Evolutionary conservation across 1,284 basidiomycete genomes (phyloP).

Genomic region (Trichosporon sp.): DNA sequence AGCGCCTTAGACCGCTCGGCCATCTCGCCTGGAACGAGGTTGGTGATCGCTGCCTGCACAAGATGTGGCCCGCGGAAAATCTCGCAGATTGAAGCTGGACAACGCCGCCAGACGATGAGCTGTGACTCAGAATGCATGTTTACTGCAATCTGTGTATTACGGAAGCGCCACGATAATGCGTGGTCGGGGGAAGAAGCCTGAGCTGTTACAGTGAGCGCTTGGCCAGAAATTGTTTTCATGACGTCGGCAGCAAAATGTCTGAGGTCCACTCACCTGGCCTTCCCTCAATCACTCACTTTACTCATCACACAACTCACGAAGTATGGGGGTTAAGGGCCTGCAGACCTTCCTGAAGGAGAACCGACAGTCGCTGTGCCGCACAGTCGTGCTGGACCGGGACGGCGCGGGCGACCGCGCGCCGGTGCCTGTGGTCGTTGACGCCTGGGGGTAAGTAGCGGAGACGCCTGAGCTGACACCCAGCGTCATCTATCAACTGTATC

Average conservation of each 20-base stretch:
- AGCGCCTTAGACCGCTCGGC: slow-evolving; percentile 33
- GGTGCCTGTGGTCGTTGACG: slow-evolving; percentile 71
- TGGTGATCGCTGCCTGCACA: too few species aligned
- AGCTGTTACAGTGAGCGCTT: neutral
- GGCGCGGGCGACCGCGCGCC: slow-evolving; percentile 31
- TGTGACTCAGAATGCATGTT: too few species aligned
- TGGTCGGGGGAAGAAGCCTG: neutral
- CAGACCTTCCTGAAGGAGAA: slow-evolving; percentile 77
- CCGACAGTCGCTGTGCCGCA: slow-evolving; percentile 64
- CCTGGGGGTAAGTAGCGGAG: slow-evolving; percentile 74
- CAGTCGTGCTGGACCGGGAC: slow-evolving; percentile 56
- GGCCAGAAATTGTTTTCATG: slow-evolving; percentile 5
- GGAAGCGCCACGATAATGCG: too few species aligned
- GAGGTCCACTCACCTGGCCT: neutral
- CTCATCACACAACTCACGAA: neutral
- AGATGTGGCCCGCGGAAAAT: too few species aligned
- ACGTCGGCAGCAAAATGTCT: slow-evolving; percentile 13
- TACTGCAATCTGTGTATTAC: too few species aligned
- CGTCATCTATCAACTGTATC: slow-evolving; percentile 74
- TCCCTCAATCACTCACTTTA: neutral
- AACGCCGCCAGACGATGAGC: too few species aligned
- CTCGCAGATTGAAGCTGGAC: too few species aligned
- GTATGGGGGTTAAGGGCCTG: slow-evolving; percentile 79
- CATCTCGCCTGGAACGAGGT: slow-evolving; percentile 24
- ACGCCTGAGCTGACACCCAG: slow-evolving; percentile 56